Percentiles rank a stretch among this genome's conserved stretches.
phyloP scores from a whole-genome alignment of 1,284 basidiomycete species.

The Trichosporon sp. region DNA sequence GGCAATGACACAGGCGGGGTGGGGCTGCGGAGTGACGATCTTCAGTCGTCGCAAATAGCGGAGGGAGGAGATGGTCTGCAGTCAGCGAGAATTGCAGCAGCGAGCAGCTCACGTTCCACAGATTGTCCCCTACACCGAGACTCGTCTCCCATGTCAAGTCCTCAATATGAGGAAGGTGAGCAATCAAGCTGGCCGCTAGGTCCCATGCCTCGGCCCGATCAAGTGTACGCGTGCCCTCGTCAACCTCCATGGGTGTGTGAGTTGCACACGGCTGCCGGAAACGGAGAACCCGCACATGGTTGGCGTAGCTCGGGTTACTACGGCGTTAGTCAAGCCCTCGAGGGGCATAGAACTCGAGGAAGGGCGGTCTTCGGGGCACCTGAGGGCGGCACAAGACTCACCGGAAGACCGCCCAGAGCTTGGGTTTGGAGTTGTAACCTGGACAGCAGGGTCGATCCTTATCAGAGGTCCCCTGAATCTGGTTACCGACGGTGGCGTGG shows the following conservation, averaged over 20 bases:
- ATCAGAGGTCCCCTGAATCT: neutral
- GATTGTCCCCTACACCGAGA: conserved; percentile 13
- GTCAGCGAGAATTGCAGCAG: neutral
- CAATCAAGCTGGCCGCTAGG: conserved; percentile 12
- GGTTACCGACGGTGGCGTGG: neutral
- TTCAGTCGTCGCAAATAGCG: conserved; percentile 5
- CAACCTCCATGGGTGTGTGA: conserved; percentile 10
- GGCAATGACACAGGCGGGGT: conserved; percentile 3
- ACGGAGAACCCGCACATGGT: conserved; percentile 14
- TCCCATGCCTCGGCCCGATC: conserved; percentile 18
- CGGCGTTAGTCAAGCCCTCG: neutral
- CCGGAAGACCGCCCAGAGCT: conserved; percentile 9
- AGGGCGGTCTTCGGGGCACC: neutral
- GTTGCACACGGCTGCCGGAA: conserved; percentile 18
- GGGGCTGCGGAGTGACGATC: conserved; percentile 7
- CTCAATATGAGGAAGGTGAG: conserved; percentile 8
- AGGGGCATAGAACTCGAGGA: too few species aligned
- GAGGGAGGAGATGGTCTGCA: conserved; percentile 12
- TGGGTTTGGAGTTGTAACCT: conserved; percentile 4
- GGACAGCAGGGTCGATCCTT: conserved; percentile 12
- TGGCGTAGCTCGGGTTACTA: conserved; percentile 11
- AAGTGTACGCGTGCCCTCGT: conserved; percentile 8
- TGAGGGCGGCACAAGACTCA: neutral
- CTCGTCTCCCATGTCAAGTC: conserved; percentile 20
- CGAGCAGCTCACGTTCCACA: conserved; percentile 16